Evolutionary conservation across 495 filamentous ascomycete genomes (phyloP).

Genomic region (Massariosphaeria phaeospora): DNA sequence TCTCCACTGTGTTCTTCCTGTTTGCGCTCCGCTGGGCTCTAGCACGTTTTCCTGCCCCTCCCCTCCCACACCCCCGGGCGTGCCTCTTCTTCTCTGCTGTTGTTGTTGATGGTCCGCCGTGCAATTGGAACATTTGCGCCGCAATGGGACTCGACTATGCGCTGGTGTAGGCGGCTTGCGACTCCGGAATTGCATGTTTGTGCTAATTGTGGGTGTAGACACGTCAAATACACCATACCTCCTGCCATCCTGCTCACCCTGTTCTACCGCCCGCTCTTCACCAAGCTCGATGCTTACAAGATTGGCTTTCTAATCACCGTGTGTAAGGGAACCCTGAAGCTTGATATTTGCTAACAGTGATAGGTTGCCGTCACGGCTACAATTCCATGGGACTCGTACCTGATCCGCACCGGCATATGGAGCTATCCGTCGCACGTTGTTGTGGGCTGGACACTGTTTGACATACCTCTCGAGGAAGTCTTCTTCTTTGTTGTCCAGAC

Average conservation of each 20-base stretch:
- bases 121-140: not conserved
- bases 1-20: not conserved
- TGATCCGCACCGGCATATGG: slow-evolving; percentile 60
- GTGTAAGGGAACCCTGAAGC: slow-evolving; percentile 1
- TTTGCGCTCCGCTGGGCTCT: slow-evolving; percentile 4
- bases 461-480: slow-evolving; percentile 60
- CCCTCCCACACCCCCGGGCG: no score
- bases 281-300: slow-evolving; percentile 54
- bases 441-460: slow-evolving; percentile 52
- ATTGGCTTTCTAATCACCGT: slow-evolving; percentile 50
- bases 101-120: no score
- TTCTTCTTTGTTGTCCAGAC: slow-evolving; percentile 76
- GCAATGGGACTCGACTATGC: slow-evolving; percentile 64
- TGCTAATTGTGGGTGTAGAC: no score
- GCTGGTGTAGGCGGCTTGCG: slow-evolving; percentile 55
- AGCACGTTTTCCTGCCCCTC: not conserved
- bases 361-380: slow-evolving; percentile 57
- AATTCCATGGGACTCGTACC: slow-evolving; percentile 67
- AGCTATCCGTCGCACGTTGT: slow-evolving; percentile 60
- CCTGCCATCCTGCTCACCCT: slow-evolving; percentile 53
- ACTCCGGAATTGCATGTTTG: no score
- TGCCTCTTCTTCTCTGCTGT: no score
- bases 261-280: slow-evolving; percentile 55
- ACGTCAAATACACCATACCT: slow-evolving; percentile 64
- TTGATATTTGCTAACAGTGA: not conserved